Percentiles rank a stretch among this genome's conserved stretches.
Evolutionary conservation across 140 eudicot species (phyloP).

Genomic region (Oenanthe javanica): DNA sequence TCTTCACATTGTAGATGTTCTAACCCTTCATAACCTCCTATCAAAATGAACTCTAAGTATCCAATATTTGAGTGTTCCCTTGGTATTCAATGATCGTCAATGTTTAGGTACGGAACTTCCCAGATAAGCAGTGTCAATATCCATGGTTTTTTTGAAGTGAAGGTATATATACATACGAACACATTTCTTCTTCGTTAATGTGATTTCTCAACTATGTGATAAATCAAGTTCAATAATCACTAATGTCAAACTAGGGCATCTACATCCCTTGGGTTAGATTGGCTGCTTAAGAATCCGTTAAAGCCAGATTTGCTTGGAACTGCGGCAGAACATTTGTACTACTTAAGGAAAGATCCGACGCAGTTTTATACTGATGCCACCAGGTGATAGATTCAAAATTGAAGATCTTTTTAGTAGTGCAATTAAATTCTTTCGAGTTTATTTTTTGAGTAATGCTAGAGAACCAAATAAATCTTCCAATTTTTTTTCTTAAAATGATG

Average conservation of each 20-base stretch:
- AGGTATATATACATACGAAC: conserved; percentile 22
- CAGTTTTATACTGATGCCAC: too few species aligned
- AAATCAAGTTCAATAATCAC: background rate
- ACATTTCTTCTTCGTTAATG: background rate
- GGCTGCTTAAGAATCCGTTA: background rate
- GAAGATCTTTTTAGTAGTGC: too few species aligned
- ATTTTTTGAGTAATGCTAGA: too few species aligned
- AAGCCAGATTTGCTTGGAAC: conserved; percentile 39
- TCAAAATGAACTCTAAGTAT: conserved; percentile 19
- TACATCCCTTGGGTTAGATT: background rate
- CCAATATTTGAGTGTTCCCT: conserved; percentile 39
- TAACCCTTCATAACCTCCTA: too few species aligned
- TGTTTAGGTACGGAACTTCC: conserved; percentile 60
- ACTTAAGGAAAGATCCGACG: too few species aligned
- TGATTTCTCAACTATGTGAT: background rate
- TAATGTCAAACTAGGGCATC: background rate
- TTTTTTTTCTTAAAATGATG: too few species aligned
- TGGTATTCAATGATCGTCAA: conserved; percentile 56
- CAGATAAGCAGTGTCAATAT: conserved; percentile 43
- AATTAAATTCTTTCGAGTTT: too few species aligned
- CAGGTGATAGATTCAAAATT: too few species aligned
- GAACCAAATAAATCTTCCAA: too few species aligned
- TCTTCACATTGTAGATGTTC: too few species aligned
- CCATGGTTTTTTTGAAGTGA: conserved; percentile 44
- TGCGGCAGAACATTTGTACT: conserved; percentile 44